Conservation (phyloP, 2,329 filamentous ascomycete genomes). For the Calonectria crousiana region DNA sequence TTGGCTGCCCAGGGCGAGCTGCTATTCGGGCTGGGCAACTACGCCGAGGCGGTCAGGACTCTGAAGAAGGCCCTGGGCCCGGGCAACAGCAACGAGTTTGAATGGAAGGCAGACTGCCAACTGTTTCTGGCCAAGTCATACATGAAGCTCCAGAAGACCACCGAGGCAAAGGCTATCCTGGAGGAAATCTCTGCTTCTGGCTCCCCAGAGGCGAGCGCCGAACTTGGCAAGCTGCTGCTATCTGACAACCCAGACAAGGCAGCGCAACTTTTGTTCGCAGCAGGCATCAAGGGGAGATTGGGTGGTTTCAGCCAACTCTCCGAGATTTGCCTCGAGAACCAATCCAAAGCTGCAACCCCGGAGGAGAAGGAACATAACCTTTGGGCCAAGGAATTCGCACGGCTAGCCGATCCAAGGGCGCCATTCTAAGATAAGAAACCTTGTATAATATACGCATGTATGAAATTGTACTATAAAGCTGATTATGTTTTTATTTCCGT, state of each 20-base stretch:
- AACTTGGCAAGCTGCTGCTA: slow-evolving; percentile 44
- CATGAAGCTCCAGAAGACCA: slow-evolving; percentile 33
- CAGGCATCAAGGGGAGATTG: slow-evolving; percentile 40
- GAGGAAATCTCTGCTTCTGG: slow-evolving; percentile 37
- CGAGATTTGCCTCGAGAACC: slow-evolving; percentile 44
- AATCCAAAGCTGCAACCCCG: slow-evolving; percentile 27
- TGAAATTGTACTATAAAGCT: background rate
- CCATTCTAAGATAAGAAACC: slow-evolving; percentile 40
- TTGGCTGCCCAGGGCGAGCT: slow-evolving; percentile 49
- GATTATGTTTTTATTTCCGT: background rate
- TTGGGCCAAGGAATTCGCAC: slow-evolving; percentile 53
- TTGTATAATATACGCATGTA: background rate
- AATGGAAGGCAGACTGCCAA: slow-evolving; percentile 44
- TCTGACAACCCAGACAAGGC: slow-evolving; percentile 37
- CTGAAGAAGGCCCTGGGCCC: slow-evolving; percentile 43
- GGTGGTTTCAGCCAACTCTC: slow-evolving; percentile 46
- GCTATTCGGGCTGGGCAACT: slow-evolving; percentile 41
- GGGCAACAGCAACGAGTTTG: slow-evolving; percentile 33
- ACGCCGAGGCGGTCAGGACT: slow-evolving; percentile 35
- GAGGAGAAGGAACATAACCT: slow-evolving; percentile 35
- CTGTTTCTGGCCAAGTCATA: slow-evolving; percentile 43
- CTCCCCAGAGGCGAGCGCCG: slow-evolving; percentile 41
- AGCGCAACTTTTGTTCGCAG: slow-evolving; percentile 42
- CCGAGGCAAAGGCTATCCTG: slow-evolving; percentile 42
- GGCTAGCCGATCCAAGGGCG: slow-evolving; percentile 42